Evolutionary conservation across 352 stramenopile genomes (phyloP).

Genomic region (Globisporangium spiculum): DNA sequence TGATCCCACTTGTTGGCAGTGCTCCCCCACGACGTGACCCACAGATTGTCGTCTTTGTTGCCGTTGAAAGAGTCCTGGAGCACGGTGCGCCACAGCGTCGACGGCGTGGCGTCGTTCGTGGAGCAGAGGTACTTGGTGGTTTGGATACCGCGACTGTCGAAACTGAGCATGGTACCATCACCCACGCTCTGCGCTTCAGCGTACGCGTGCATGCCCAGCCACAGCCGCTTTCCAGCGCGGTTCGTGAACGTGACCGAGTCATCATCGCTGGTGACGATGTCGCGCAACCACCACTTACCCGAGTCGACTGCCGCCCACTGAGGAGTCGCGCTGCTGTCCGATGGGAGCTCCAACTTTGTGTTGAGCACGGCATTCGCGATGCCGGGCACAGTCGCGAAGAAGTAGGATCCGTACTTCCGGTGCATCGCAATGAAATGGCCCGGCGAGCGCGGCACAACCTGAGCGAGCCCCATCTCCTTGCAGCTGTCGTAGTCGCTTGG

Average conservation of each 20-base stretch:
- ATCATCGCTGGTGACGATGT: conserved; percentile 29
- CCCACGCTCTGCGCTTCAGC: conserved; percentile 40
- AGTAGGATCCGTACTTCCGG: conserved; percentile 40
- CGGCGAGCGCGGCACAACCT: conserved; percentile 48
- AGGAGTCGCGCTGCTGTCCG: conserved; percentile 36
- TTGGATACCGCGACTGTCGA: conserved; percentile 39
- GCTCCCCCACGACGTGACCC: conserved; percentile 44
- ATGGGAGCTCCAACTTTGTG: conserved; percentile 35
- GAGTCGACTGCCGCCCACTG: conserved; percentile 51
- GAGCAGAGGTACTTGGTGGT: conserved; percentile 59
- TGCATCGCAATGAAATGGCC: conserved; percentile 47
- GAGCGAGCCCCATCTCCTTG: conserved; percentile 44
- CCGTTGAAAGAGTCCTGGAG: conserved; percentile 61
- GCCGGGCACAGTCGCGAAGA: conserved; percentile 50
- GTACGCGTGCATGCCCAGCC: conserved; percentile 53
- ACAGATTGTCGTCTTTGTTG: conserved; percentile 53
- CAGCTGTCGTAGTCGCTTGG: conserved; percentile 47
- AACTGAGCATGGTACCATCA: conserved; percentile 39
- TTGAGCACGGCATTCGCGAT: conserved; percentile 43
- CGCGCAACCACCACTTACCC: conserved; percentile 61
- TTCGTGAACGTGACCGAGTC: conserved; percentile 20
- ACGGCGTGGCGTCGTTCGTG: conserved; percentile 51
- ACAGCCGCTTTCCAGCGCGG: conserved; percentile 30
- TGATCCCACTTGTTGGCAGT: conserved; percentile 38
- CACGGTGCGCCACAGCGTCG: conserved; percentile 39